phyloP scores from a whole-genome alignment of 345 rosid species.

The Salix purpurea region DNA sequence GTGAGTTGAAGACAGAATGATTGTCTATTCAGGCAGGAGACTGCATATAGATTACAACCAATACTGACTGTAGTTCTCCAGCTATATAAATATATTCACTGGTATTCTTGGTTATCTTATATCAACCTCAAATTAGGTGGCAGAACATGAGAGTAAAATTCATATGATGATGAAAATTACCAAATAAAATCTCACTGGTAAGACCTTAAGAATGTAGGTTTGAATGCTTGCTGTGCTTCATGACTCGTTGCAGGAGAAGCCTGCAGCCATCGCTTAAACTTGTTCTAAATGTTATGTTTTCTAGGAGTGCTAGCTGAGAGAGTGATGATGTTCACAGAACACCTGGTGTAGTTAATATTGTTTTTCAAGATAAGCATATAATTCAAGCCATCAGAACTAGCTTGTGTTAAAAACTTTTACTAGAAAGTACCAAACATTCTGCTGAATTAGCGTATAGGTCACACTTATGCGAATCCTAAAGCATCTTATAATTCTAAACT shows the following conservation, averaged over 20 bases:
- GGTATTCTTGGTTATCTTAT: neutral
- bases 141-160: neutral
- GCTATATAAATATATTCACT: neutral
- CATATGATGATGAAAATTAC: neutral
- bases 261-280: neutral
- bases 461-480: neutral
- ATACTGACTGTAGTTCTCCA: neutral
- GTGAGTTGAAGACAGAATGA: neutral
- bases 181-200: neutral
- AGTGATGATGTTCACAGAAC: neutral
- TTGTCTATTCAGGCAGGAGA: neutral
- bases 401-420: neutral
- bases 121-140: neutral
- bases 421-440: neutral
- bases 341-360: neutral
- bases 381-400: neutral
- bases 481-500: neutral
- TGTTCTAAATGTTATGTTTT: neutral
- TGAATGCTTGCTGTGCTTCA: neutral
- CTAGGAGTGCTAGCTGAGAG: neutral
- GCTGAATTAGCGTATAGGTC: neutral
- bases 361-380: neutral
- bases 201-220: neutral
- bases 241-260: neutral
- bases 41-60: neutral